Percentiles rank a stretch among this genome's conserved stretches.
phyloP scores from a whole-genome alignment of 768 basidiomycete genomes.

The Boletus vinaceobasis region DNA sequence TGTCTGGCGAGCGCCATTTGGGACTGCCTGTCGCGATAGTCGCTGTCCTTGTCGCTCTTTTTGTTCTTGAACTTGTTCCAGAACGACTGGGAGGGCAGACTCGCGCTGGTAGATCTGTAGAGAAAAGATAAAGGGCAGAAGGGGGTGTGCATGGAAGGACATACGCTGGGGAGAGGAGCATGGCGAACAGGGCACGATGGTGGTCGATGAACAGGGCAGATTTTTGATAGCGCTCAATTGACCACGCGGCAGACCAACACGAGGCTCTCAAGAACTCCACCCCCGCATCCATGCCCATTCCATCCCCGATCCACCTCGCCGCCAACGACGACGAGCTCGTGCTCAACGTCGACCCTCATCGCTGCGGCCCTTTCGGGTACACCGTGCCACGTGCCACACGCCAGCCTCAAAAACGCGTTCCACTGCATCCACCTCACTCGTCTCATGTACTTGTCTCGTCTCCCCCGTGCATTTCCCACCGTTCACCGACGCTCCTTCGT shows the following conservation, averaged over 20 bases:
- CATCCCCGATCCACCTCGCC: not conserved
- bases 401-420: not conserved
- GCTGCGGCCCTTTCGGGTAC: not conserved
- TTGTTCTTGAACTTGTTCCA: constrained; percentile 67
- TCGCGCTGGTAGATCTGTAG: constrained; percentile 63
- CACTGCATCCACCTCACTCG: not conserved
- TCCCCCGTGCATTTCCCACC: constrained; percentile 1
- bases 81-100: constrained; percentile 48
- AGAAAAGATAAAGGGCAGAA: constrained; percentile 33
- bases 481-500: constrained; percentile 37
- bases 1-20: constrained; percentile 72
- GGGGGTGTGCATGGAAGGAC: constrained; percentile 26
- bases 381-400: constrained; percentile 2
- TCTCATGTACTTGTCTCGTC: constrained; percentile 16
- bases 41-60: constrained; percentile 60
- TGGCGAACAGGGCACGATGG: constrained; percentile 34
- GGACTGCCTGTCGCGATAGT: constrained; percentile 50
- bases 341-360: not conserved
- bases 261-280: constrained; percentile 42
- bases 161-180: constrained; percentile 84
- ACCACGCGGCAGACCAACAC: constrained; percentile 42
- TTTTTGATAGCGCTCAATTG: constrained; percentile 34
- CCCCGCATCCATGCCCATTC: not conserved
- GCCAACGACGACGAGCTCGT: constrained; percentile 3
- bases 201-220: constrained; percentile 22